These are phyloP conservation scores for Rhizophagus prolifer DNA, from an alignment of 192 early-diverging fungal species.

Conservation along the genomic window DNA sequence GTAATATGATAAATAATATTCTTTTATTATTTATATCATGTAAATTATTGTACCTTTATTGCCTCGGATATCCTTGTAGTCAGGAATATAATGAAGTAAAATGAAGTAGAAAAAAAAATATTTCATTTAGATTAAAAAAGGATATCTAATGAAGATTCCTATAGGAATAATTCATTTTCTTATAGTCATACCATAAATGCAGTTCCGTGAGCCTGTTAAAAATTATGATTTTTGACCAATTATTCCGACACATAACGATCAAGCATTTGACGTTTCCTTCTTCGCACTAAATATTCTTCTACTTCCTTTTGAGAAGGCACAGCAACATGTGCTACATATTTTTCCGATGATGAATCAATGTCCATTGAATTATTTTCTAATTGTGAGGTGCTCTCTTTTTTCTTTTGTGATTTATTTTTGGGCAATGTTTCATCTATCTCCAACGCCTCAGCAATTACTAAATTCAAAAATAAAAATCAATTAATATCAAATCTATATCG, in stretches of 20 bases:
- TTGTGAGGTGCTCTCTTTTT: conserved; percentile 10
- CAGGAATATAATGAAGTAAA: too few species aligned
- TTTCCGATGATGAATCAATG: conserved; percentile 34
- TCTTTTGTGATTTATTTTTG: conserved; percentile 37
- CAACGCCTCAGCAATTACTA: conserved; percentile 31
- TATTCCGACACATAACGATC: conserved; percentile 51
- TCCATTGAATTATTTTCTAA: conserved; percentile 30
- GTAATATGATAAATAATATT: too few species aligned
- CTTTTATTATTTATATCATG: too few species aligned
- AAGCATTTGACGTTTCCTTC: conserved; percentile 66
- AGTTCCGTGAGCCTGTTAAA: too few species aligned
- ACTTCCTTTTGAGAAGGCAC: conserved; percentile 76
- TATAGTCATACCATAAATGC: too few species aligned
- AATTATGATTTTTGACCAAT: conserved; percentile 30
- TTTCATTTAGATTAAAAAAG: too few species aligned
- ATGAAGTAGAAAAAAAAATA: too few species aligned
- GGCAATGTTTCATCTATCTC: conserved; percentile 31
- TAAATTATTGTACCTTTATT: too few species aligned
- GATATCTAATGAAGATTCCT: too few species aligned
- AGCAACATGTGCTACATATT: conserved; percentile 37
- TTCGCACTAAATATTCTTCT: conserved; percentile 69
- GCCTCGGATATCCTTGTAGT: too few species aligned
- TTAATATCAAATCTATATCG: neutral
- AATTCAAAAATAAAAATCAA: neutral
- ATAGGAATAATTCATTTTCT: too few species aligned